Evolutionary conservation across 2,329 filamentous ascomycete species (phyloP).

Genomic region (Raffaelea ambrosiae): DNA sequence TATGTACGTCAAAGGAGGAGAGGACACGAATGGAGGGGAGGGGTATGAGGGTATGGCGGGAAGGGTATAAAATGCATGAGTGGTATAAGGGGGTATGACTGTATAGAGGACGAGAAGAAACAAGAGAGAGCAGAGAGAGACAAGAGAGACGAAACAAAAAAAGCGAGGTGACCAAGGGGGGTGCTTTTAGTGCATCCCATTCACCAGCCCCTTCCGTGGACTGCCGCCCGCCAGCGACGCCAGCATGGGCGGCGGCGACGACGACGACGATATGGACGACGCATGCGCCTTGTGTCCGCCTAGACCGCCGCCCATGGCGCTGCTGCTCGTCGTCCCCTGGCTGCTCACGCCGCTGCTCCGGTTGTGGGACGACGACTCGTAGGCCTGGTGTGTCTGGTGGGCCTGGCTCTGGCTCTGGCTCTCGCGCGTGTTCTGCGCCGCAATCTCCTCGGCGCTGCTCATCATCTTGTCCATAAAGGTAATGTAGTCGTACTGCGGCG

Average conservation of each 20-base stretch:
- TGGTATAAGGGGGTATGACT: not conserved
- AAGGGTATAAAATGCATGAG: not conserved
- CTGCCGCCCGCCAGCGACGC: not conserved
- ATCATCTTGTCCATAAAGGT: constrained; percentile 92
- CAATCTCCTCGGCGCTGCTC: constrained; percentile 1
- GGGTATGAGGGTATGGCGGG: too few species aligned
- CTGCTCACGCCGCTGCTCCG: not conserved
- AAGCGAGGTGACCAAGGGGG: not conserved
- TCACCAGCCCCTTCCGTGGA: not conserved
- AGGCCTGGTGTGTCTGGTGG: not conserved
- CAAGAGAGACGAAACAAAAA: too few species aligned
- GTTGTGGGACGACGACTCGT: not conserved
- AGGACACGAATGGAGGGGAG: too few species aligned
- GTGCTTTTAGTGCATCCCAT: not conserved
- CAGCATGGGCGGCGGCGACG: constrained; percentile 2
- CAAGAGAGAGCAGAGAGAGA: not conserved
- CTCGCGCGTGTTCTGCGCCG: not conserved
- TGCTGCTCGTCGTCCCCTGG: not conserved
- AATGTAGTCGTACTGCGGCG: constrained; percentile 92
- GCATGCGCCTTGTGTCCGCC: constrained; percentile 6
- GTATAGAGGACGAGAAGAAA: not conserved
- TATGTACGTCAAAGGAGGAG: too few species aligned
- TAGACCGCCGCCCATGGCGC: not conserved
- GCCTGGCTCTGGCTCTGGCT: not conserved
- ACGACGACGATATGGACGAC: constrained; percentile 5